Evolutionary conservation across 805 yeast species (phyloP).

Genomic region (Maudiozyma bulderi): DNA sequence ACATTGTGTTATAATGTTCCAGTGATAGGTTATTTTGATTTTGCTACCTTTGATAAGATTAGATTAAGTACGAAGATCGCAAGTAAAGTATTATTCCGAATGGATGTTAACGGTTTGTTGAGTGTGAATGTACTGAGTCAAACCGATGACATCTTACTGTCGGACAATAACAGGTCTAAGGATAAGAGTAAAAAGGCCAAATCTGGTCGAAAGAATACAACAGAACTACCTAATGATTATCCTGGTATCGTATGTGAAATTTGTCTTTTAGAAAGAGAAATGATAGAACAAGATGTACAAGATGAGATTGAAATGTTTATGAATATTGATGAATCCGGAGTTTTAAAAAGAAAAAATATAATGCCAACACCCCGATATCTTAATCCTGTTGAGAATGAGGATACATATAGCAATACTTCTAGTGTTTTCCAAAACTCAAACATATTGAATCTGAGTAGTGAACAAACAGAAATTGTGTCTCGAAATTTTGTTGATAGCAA

Average conservation of each 20-base stretch:
- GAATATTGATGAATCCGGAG: conserved; percentile 13
- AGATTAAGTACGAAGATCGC: conserved; percentile 42
- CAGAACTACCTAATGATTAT: conserved; percentile 28
- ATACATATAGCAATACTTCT: not conserved
- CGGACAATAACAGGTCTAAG: conserved; percentile 12
- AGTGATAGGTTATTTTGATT: conserved; percentile 42
- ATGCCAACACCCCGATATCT: not conserved
- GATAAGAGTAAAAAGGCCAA: not conserved
- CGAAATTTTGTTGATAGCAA: not conserved
- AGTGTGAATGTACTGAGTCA: conserved; percentile 38
- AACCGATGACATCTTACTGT: conserved; percentile 21
- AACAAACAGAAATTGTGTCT: not conserved
- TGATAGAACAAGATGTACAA: conserved; percentile 15
- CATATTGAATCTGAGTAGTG: not conserved
- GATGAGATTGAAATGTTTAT: conserved; percentile 20
- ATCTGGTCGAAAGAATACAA: not conserved
- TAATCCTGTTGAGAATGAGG: not conserved
- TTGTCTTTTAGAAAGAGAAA: conserved; percentile 29
- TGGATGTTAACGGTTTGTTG: conserved; percentile 42
- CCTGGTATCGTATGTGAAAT: conserved; percentile 36
- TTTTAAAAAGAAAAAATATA: not conserved
- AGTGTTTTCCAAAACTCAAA: not conserved
- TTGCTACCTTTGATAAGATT: conserved; percentile 38
- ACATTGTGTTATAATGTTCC: conserved; percentile 19
- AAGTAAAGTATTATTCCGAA: conserved; percentile 43